phyloP scores from a whole-genome alignment of 345 rosid genomes.

The Aethionema arabicum region DNA sequence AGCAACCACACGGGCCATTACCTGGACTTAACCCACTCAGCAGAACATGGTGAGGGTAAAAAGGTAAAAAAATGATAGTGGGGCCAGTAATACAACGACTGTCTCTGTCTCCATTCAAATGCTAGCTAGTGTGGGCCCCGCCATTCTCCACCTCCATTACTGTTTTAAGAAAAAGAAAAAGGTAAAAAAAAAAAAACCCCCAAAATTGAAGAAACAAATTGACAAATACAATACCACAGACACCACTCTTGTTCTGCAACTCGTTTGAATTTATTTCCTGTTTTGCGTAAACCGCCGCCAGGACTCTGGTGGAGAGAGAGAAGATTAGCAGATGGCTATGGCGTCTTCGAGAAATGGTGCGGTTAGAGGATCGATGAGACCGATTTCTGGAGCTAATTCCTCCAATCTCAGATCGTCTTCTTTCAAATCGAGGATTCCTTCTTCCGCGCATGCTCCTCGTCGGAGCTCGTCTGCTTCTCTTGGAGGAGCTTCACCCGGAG shows the following conservation, averaged over 20 bases:
- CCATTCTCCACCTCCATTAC: conserved; percentile 24
- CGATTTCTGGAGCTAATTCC: conserved; percentile 38
- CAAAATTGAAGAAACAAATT: conserved; percentile 1
- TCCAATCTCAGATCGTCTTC: conserved; percentile 68
- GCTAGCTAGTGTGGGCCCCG: conserved; percentile 31
- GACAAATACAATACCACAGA: neutral
- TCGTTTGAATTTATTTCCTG: conserved; percentile 14
- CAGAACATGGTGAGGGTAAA: neutral
- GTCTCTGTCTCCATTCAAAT: conserved; percentile 38
- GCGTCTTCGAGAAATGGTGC: conserved; percentile 68
- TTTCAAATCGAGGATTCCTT: conserved; percentile 63
- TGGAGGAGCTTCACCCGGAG: conserved; percentile 38
- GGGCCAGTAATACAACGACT: conserved; percentile 35
- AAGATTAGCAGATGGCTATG: conserved; percentile 38
- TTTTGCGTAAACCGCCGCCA: conserved; percentile 8
- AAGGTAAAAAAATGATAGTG: neutral
- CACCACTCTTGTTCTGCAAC: neutral
- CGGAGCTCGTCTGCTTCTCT: conserved; percentile 61
- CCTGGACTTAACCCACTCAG: conserved; percentile 2
- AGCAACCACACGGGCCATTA: conserved; percentile 13
- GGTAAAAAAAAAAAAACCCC: neutral
- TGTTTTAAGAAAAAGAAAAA: neutral
- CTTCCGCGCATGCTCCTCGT: conserved; percentile 55
- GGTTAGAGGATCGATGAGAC: conserved; percentile 45
- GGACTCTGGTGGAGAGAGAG: neutral